Conservation (phyloP, 129 eudicot genomes). For the Daucus carota region DH1_v3.0 NC_030383.2:5274001-5274500, state of each 20-base stretch:
- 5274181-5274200: too few species aligned
- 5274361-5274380: background rate
- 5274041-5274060: too few species aligned
- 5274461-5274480: conserved; percentile 40
- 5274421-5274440: conserved; percentile 17
- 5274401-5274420: background rate
- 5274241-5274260: background rate
- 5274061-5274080: too few species aligned
- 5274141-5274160: background rate
- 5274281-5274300: background rate
- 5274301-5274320: background rate
- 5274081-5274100: too few species aligned
- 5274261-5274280: background rate
- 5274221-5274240: background rate
- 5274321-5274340: background rate
- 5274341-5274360: background rate
- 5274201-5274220: background rate
- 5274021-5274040: too few species aligned
- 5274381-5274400: background rate
- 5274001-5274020: too few species aligned
- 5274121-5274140: too few species aligned
- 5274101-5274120: too few species aligned
- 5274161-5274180: background rate
- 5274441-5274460: conserved; percentile 33
- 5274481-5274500: conserved; percentile 27